Evolutionary conservation across 495 filamentous ascomycete genomes (phyloP).

Genomic region (Tuber microsphaerosporum): DNA sequence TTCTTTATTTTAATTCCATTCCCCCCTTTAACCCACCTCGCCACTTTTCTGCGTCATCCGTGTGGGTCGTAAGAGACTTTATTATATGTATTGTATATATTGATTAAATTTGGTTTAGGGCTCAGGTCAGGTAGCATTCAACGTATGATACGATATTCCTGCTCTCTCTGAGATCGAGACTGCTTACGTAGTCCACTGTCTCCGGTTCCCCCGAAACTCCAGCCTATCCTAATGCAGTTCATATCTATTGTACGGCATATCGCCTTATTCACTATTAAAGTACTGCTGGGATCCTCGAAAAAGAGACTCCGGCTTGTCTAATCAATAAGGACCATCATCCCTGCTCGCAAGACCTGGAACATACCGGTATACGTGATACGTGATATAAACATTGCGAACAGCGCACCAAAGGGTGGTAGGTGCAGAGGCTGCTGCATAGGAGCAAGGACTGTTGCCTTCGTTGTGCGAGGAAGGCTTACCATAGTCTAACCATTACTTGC

Average conservation of each 20-base stretch:
- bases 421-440: neutral
- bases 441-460: neutral
- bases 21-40: neutral
- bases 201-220: neutral
- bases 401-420: neutral
- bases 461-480: constrained; percentile 2
- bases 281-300: neutral
- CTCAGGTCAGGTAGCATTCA: neutral
- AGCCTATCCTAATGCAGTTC: neutral
- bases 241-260: neutral
- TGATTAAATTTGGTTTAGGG: neutral
- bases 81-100: neutral
- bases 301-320: neutral
- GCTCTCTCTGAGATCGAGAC: neutral
- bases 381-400: neutral
- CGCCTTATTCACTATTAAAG: neutral
- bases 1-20: neutral
- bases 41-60: neutral
- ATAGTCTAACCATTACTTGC: neutral
- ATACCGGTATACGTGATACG: neutral
- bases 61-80: neutral
- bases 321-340: neutral
- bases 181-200: neutral
- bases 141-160: neutral
- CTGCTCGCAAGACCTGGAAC: neutral